Base-by-base conservation (phyloP, 2,329 filamentous ascomycete species). In the Helotiales sp. region DNA sequence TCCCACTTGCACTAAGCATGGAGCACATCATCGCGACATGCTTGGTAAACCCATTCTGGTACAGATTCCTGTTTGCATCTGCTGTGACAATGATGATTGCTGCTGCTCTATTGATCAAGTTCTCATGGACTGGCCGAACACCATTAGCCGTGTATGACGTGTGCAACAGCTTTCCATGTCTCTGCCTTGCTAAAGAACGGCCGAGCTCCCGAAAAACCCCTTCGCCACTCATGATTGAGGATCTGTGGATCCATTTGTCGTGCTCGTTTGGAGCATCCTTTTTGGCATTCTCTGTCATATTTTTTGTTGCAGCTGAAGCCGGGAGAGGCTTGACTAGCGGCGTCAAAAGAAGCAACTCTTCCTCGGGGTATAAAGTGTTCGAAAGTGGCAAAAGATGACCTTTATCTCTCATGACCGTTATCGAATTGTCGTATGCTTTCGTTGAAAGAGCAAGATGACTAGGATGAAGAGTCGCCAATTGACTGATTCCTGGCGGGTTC, bases 71-170 rank as follows among this genome's bases (percentile, higher is more conserved):
- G 70, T 96, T 96, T 0, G 93, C 93, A 74, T 98, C 93, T 9
- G 93, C 93, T 0, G 93, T 97, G 30, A 97, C 83, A 51, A 97
- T 87, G 19, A 98, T 89, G 62, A 97, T 91, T 3, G 90, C 91
- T 52, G 89, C 91, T 10, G 93, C 92, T 66, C 92, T 82, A 64
- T 93, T 90, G 71, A 97, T 96, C 17, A 97, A 79, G 62, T 93
- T 95, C 69, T 98, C 93, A 70, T 98, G 93, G 0, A 96, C 90
- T 72, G 93, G 93, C 34, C 93, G 83, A 2, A 98, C 88, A 13
- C 93, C 93, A 66, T 96, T 96, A 1, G 92, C 90, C 0, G 93
- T 97, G 70, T 98, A 98, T 12, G 93, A 97, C 1, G 93, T 96
- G 72, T 98, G 92, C 15, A 97, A 77, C 5, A 97, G 84, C 68